Conservation (phyloP, 2,329 filamentous ascomycete species). For the Penicillium sp. region DNA sequence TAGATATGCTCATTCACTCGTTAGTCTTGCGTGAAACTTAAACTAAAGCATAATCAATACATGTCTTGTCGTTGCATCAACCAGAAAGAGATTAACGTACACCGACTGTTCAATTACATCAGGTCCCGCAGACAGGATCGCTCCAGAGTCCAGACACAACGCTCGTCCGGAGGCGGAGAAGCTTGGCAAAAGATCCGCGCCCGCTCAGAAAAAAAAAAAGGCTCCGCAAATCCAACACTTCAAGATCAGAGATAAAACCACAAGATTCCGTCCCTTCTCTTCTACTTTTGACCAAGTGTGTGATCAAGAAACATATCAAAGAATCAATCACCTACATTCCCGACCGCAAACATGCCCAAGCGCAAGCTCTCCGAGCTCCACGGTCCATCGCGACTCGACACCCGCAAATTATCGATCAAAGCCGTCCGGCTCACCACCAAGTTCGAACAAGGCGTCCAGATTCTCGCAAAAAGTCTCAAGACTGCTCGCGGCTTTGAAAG, state of each 20-base stretch:
- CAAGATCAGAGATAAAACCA: constrained; percentile 1
- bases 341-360: constrained; percentile 39
- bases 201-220: constrained; percentile 23
- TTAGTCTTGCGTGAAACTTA: too few relatives aligned
- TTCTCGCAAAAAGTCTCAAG: constrained; percentile 57
- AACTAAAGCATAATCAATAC: neutral
- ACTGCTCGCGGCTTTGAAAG: constrained; percentile 63
- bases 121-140: too few relatives aligned
- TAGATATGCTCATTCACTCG: too few relatives aligned
- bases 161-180: constrained; percentile 13
- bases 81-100: too few relatives aligned
- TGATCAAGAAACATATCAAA: too few relatives aligned
- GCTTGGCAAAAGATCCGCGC: constrained; percentile 24
- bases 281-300: neutral
- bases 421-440: constrained; percentile 47
- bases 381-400: constrained; percentile 22
- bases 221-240: constrained; percentile 11
- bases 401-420: constrained; percentile 36
- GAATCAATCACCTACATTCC: neutral
- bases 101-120: too few relatives aligned
- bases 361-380: constrained; percentile 42
- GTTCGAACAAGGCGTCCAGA: constrained; percentile 53
- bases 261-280: neutral
- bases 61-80: too few relatives aligned
- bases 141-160: too few relatives aligned